Conservation (phyloP, 2,329 filamentous ascomycete genomes). For the Neonectria hederae region DNA sequence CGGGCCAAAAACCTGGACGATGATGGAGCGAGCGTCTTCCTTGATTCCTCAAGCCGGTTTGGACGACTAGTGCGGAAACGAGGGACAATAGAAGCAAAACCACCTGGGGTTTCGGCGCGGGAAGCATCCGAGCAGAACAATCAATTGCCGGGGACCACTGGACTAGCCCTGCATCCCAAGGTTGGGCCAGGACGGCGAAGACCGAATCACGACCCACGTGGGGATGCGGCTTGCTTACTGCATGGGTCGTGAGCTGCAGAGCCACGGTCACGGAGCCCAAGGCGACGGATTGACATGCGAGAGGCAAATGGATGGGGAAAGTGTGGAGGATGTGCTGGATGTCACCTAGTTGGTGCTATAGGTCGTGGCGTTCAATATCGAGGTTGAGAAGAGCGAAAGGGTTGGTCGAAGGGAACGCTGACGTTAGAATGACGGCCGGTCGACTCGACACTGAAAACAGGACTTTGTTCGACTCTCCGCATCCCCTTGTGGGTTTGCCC, state of each 20-base stretch:
- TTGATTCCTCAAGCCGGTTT: neutral
- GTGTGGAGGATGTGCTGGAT: conserved; percentile 21
- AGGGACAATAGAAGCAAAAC: neutral
- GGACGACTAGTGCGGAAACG: neutral
- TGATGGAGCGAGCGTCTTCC: conserved; percentile 22
- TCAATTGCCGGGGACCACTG: conserved; percentile 7
- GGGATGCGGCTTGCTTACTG: conserved; percentile 37
- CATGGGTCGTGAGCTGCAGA: conserved; percentile 19
- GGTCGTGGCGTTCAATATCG: conserved; percentile 13
- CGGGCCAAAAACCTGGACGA: conserved; percentile 3
- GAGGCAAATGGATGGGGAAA: conserved; percentile 19
- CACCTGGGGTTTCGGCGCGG: neutral
- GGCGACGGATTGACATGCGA: conserved; percentile 23
- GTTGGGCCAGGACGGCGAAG: conserved; percentile 34
- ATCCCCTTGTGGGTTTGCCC: no score
- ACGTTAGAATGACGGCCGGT: conserved; percentile 35
- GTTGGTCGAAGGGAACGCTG: conserved; percentile 25
- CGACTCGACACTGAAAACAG: neutral
- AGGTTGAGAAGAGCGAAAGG: conserved; percentile 2
- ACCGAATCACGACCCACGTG: conserved; percentile 41
- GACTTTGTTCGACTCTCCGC: conserved; percentile 6
- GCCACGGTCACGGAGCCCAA: conserved; percentile 10
- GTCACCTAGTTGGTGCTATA: conserved; percentile 28
- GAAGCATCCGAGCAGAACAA: neutral
- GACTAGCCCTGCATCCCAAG: conserved; percentile 5